Evolutionary conservation across 176 grass and related monocot genomes (phyloP).

Genomic region (Secale cereale): DNA sequence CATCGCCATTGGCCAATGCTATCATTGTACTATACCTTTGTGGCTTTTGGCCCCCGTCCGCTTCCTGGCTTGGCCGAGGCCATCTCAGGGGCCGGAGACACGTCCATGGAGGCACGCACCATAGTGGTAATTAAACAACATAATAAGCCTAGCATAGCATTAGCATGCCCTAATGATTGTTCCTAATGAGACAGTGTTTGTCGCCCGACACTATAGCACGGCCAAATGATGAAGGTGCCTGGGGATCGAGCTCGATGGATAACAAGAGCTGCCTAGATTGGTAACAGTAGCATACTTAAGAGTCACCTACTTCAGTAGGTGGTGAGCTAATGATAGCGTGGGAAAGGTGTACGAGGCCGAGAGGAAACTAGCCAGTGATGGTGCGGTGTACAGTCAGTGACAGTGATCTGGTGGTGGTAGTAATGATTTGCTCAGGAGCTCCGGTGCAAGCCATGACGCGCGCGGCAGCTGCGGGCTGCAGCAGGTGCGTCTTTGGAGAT

Average conservation of each 20-base stretch:
- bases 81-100: neutral
- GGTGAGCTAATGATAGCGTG: no score
- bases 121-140: neutral
- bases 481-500: neutral
- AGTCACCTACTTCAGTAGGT: no score
- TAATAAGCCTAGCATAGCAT: neutral
- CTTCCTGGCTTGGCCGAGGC: no score
- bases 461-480: no score
- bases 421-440: neutral
- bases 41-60: no score
- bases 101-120: neutral
- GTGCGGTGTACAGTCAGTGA: neutral
- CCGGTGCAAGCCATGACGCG: neutral
- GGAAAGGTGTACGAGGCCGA: no score
- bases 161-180: neutral
- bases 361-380: no score
- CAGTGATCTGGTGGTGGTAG: neutral
- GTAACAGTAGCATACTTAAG: neutral
- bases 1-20: no score
- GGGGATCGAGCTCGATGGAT: neutral
- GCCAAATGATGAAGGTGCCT: neutral
- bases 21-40: no score
- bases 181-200: neutral
- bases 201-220: neutral
- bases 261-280: neutral